Base-by-base conservation (phyloP, 164 flowering plant species). In the Macadamia tetraphylla region DNA sequence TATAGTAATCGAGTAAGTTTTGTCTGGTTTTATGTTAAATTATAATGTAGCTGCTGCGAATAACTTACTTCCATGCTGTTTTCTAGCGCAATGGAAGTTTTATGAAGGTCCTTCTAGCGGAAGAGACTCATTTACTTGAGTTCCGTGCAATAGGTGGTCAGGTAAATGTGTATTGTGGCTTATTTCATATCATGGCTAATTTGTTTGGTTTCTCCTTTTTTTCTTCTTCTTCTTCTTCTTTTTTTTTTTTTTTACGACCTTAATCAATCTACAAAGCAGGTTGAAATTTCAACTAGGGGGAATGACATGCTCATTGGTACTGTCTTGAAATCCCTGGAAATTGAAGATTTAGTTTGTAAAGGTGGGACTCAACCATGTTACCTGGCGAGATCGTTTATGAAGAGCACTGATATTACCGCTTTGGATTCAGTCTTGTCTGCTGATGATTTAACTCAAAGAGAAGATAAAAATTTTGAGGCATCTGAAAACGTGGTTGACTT, bases 141-240 rank as follows among this genome's bases (percentile, higher is more conserved):
- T 86, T 94, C 63, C 92, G 99, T 73, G 97, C 99, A 42, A 78
- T 83, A 62, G 99, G 99, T 73, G 98, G 98, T 53, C 92, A 84
- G 94, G 99, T 88, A 79, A 73, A 68, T 55, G 57, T 64, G 3
- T 3, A 13, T 6, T 31, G 58, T 60, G n/a, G 32, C 52, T 31
- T 30, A 13, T 13, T 68, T 61, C 35, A 31, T 52, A 31, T 51
- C 58, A 35, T 53, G 18, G 57, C 31, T 8, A 23, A 62, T 11
- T 59, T 63, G 29, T 57, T 0, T 62, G 61, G 17, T 3, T 58
- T 51, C 53, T 10, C 12, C 5, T 58, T 3, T 58, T 51, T 58
- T 10, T 12, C 5, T 58, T 51, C 58, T 10, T 13, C 69, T 1
- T 61, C 40, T 35, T 70, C 64, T 15, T n/a, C 29, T 23, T 30